Percentiles rank a stretch among this genome's conserved stretches.
Conservation (phyloP, 2,329 filamentous ascomycete genomes). For the Zymoseptoria crescenta region DNA sequence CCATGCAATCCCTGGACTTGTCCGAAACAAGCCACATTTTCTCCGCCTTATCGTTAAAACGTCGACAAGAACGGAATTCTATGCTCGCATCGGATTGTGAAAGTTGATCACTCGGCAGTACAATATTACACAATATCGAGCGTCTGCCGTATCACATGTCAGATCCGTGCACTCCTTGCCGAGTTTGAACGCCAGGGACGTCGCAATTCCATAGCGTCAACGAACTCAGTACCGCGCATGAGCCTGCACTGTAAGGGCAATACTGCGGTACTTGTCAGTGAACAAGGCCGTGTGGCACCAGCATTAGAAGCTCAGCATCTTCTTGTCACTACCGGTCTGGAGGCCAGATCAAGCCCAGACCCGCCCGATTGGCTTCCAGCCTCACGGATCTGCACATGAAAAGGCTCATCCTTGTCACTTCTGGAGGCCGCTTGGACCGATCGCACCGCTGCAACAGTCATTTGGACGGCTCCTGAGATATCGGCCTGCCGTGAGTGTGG, state of each 20-base stretch:
- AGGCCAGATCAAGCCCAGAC: not conserved
- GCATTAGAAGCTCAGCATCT: not conserved
- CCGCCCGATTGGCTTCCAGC: not conserved
- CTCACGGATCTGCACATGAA: not conserved
- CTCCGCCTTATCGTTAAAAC: not conserved
- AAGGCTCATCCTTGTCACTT: not conserved
- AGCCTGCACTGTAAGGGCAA: not conserved
- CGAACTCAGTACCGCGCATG: not conserved
- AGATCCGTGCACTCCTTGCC: not conserved
- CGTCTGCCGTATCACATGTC: not conserved
- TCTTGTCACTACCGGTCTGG: not conserved
- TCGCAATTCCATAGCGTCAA: not conserved
- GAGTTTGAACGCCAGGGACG: not conserved
- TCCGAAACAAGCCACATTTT: not conserved
- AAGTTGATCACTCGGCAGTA: not conserved
- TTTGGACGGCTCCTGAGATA: too few species aligned
- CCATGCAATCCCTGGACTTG: not conserved
- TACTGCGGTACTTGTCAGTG: too few species aligned
- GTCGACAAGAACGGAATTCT: not conserved
- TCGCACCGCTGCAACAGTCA: not conserved
- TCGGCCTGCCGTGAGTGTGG: not conserved
- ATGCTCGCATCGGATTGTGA: not conserved
- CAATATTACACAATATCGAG: not conserved
- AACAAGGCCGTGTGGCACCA: not conserved
- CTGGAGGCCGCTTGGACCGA: not conserved